Percentiles rank a stretch among this genome's conserved stretches.
Conservation (phyloP, 2,329 filamentous ascomycete species). For the Fusarium tupiense region DNA sequence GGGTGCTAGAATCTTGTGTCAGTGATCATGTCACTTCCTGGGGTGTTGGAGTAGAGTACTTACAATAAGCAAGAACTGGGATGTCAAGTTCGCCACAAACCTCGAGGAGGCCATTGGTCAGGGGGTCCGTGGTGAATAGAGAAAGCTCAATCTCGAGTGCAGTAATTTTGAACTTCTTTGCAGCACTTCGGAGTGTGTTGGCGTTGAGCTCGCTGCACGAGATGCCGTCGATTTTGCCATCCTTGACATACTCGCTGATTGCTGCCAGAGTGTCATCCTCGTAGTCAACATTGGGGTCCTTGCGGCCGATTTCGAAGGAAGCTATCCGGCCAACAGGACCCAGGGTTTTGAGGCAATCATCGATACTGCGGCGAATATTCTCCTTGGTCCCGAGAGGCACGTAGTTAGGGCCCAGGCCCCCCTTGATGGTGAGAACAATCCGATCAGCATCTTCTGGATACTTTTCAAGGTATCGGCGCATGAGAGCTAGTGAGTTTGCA, state of each 20-base stretch:
- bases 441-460: slow-evolving; percentile 69
- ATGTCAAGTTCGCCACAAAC: slow-evolving; percentile 70
- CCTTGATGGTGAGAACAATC: slow-evolving; percentile 70
- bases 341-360: slow-evolving; percentile 58
- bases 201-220: slow-evolving; percentile 58
- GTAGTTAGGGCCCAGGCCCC: slow-evolving; percentile 53
- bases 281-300: slow-evolving; percentile 62
- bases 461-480: slow-evolving; percentile 68
- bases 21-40: slow-evolving; percentile 14
- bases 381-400: slow-evolving; percentile 60
- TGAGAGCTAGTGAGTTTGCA: slow-evolving; percentile 63
- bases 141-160: slow-evolving; percentile 62
- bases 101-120: slow-evolving; percentile 58
- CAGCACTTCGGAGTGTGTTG: slow-evolving; percentile 56
- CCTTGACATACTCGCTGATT: slow-evolving; percentile 57
- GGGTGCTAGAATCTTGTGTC: slow-evolving; percentile 50
- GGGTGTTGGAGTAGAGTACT: neutral
- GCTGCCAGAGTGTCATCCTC: slow-evolving; percentile 54
- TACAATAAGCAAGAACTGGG: slow-evolving; percentile 72
- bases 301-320: slow-evolving; percentile 67
- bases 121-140: slow-evolving; percentile 55
- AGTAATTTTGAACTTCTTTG: slow-evolving; percentile 52
- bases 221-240: slow-evolving; percentile 59
- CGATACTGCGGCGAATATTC: slow-evolving; percentile 63
- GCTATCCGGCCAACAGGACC: slow-evolving; percentile 59